Conservation (phyloP, 768 basidiomycete species). For the Tylopilus plumbeoviolaceoides region DNA sequence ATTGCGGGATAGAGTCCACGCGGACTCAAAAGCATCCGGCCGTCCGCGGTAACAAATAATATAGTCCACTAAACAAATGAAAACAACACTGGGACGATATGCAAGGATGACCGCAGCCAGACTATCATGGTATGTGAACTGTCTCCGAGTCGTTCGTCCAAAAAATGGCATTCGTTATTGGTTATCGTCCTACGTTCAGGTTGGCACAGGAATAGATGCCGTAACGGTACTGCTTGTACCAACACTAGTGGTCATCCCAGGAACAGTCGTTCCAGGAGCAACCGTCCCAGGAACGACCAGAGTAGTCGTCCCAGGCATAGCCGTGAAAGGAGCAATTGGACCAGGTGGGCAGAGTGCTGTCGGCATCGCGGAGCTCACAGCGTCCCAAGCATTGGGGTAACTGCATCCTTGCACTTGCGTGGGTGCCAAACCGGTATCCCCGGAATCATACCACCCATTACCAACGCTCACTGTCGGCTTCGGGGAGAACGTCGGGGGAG, state of each 20-base stretch:
- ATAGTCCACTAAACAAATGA: background rate
- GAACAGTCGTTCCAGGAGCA: background rate
- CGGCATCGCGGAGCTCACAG: slow-evolving; percentile 46
- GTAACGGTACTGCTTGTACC: background rate
- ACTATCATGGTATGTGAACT: background rate
- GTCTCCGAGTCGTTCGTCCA: background rate
- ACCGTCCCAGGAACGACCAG: slow-evolving; percentile 2
- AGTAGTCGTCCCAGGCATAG: background rate
- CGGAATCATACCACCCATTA: slow-evolving; percentile 54
- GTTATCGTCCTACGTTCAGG: slow-evolving; percentile 5
- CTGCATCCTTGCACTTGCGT: slow-evolving; percentile 59
- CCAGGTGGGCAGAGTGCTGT: slow-evolving; percentile 37
- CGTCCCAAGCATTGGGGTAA: slow-evolving; percentile 65
- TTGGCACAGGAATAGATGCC: background rate
- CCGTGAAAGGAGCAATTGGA: background rate
- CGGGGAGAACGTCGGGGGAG: slow-evolving; percentile 49
- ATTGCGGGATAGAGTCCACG: background rate
- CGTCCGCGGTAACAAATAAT: background rate
- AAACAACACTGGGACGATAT: background rate
- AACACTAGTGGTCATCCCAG: background rate
- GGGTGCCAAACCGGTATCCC: slow-evolving; percentile 50
- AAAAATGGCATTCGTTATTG: background rate
- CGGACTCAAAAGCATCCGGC: background rate
- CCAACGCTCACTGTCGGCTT: slow-evolving; percentile 40
- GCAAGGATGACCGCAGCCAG: background rate